Base-by-base conservation (phyloP, 2,329 filamentous ascomycete species). In the Trichothecium roseum region DNA sequence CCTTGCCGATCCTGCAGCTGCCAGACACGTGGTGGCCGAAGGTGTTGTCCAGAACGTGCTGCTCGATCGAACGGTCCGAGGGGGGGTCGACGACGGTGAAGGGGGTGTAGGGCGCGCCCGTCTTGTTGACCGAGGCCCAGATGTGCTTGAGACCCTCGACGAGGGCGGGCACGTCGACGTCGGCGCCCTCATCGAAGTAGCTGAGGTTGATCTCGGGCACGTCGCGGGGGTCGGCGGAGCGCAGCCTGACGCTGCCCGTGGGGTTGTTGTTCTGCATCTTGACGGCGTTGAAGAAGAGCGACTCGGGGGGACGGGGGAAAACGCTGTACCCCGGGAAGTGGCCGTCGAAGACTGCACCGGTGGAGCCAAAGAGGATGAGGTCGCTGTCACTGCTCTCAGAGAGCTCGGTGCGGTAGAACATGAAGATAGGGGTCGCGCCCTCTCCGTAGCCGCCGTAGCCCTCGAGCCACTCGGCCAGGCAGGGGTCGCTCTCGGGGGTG, bases 221-320 rank as follows among this genome's bases (percentile, higher is more conserved):
- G 35, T 81, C 76, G 3, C 69, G 67, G 1, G 79, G 78, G 48
- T 83, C 68, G 0, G 66, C 54, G 0, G 71, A 75, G 8, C 60
- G 60, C 4, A 84, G 67, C 4, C 52, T 66, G 4, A 84, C 78
- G 1, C 64, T 69, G 12, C 80, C 80, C 8, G 66, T 66, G 3
- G 50, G 56, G 36, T 82, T 81, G 35, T 69, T 66, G 0, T 74
- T 66, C 47, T 79, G 75, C 0, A 71, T 68, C 54, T 81, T 78
- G 35, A 84, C 49, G 8, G 62, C 20, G 17, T 55, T 48, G 59
- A 60, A 65, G 13, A 50, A 52, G 55, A 57, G 64, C 49, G 64
- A 62, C 39, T 63, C 58, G 48, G 40, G 57, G 7, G 53, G 45
- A 3, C 42, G 42, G 14, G 52, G 46, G 4, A 53, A 53, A 18